These are phyloP conservation scores for Ustilago crameri DNA, from an alignment of 1,284 basidiomycete species.

Conservation along the genomic window DNA sequence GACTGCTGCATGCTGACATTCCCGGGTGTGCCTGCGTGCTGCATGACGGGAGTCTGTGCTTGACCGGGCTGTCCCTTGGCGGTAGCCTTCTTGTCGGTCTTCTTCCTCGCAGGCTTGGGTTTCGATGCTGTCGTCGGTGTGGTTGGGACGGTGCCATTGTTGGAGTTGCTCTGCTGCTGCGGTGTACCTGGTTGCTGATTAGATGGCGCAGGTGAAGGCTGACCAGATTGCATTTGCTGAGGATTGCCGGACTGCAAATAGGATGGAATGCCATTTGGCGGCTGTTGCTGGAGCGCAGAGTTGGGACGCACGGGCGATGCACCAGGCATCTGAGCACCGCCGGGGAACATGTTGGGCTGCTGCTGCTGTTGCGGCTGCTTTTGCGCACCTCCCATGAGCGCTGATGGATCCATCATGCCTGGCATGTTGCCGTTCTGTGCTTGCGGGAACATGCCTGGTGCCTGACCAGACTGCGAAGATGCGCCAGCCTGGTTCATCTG, in stretches of 20 bases:
- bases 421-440: constrained; percentile 30
- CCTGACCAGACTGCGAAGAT: constrained; percentile 21
- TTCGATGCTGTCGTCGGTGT: constrained; percentile 38
- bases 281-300: constrained; percentile 31
- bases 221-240: constrained; percentile 23
- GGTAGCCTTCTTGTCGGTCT: constrained; percentile 44
- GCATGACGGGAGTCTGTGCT: constrained; percentile 49
- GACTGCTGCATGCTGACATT: constrained; percentile 37
- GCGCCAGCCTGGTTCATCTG: constrained; percentile 25
- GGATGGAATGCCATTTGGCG: constrained; percentile 42
- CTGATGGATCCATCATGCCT: constrained; percentile 36
- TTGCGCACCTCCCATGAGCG: constrained; percentile 30
- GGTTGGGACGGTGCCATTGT: constrained; percentile 28
- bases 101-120: constrained; percentile 44
- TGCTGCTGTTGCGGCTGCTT: constrained; percentile 29
- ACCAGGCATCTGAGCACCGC: constrained; percentile 14
- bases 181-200: constrained; percentile 40
- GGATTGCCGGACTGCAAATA: constrained; percentile 39
- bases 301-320: constrained; percentile 40
- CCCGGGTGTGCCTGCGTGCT: constrained; percentile 28
- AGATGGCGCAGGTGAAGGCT: constrained; percentile 34
- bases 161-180: constrained; percentile 22
- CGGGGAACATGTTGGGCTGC: constrained; percentile 27
- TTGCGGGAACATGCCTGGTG: constrained; percentile 35
- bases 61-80: constrained; percentile 26